These are phyloP conservation scores for Xylaria sp. DNA, from an alignment of 2,329 filamentous ascomycete genomes.

Conservation along the genomic window DNA sequence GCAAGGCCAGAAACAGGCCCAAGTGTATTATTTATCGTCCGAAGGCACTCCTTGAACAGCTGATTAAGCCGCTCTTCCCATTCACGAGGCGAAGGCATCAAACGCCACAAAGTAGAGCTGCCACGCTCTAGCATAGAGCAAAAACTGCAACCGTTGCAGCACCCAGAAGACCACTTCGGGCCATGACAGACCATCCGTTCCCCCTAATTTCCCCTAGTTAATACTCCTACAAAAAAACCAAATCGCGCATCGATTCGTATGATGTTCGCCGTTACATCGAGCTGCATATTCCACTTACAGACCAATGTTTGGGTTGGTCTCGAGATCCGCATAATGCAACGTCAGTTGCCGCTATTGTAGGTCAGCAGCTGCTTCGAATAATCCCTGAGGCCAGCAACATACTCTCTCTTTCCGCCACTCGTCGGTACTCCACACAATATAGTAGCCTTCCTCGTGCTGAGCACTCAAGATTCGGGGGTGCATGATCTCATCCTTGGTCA, in stretches of 20 bases:
- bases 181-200: conserved; percentile 35
- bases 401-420: conserved; percentile 73
- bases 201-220: conserved; percentile 37
- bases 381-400: conserved; percentile 48
- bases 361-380: conserved; percentile 24
- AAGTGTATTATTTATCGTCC: conserved; percentile 20
- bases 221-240: conserved; percentile 46
- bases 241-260: conserved; percentile 31
- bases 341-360: conserved; percentile 67
- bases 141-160: conserved; percentile 17
- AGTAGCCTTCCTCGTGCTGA: conserved; percentile 72
- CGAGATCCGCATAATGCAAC: conserved; percentile 70
- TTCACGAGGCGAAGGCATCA: conserved; percentile 34
- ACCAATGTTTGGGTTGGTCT: conserved; percentile 54
- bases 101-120: conserved; percentile 34
- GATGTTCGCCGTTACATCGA: conserved; percentile 35
- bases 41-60: conserved; percentile 16
- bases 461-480: conserved; percentile 68
- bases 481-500: conserved; percentile 75
- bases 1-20: conserved; percentile 10
- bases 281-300: conserved; percentile 33
- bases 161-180: conserved; percentile 29
- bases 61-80: conserved; percentile 27
- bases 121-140: conserved; percentile 13
- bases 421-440: conserved; percentile 73